These are phyloP conservation scores for Coemansia guatemalensis DNA, from an alignment of 192 early-diverging fungal genomes.

Conservation along the genomic window DNA sequence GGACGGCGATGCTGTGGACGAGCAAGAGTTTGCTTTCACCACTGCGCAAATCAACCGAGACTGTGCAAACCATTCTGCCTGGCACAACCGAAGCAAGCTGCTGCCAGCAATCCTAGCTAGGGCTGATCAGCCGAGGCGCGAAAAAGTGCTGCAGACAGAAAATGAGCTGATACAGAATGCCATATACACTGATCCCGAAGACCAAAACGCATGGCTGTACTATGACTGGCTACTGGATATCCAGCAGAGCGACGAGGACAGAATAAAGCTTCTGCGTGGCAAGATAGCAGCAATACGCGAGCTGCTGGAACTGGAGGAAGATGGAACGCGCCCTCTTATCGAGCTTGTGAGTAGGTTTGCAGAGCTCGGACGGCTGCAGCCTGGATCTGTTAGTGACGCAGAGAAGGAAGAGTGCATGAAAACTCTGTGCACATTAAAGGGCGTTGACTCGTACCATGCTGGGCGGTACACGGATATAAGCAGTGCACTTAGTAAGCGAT, in stretches of 20 bases:
- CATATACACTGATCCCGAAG: conserved; percentile 93
- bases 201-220: conserved; percentile 98
- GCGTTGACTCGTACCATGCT: conserved; percentile 30
- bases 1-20: conserved; percentile 14
- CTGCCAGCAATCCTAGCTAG: conserved; percentile 48
- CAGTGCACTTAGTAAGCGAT: conserved; percentile 18
- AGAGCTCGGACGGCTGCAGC: conserved; percentile 24
- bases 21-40: conserved; percentile 83
- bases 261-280: conserved; percentile 17
- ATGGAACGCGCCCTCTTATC: conserved; percentile 38
- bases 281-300: conserved; percentile 44
- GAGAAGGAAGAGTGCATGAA: conserved; percentile 31
- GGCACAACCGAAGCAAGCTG: conserved; percentile 92
- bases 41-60: conserved; percentile 86
- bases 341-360: conserved; percentile 29
- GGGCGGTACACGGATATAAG: conserved; percentile 38
- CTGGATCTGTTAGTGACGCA: conserved; percentile 5
- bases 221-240: conserved; percentile 86
- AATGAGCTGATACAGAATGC: conserved; percentile 85
- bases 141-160: conserved; percentile 57
- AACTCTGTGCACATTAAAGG: conserved; percentile 17
- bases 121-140: conserved; percentile 4
- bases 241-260: conserved; percentile 31
- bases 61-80: conserved; percentile 98
- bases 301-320: conserved; percentile 52